Conservation (phyloP, 2,329 filamentous ascomycete genomes). For the Onygena corvina region DNA sequence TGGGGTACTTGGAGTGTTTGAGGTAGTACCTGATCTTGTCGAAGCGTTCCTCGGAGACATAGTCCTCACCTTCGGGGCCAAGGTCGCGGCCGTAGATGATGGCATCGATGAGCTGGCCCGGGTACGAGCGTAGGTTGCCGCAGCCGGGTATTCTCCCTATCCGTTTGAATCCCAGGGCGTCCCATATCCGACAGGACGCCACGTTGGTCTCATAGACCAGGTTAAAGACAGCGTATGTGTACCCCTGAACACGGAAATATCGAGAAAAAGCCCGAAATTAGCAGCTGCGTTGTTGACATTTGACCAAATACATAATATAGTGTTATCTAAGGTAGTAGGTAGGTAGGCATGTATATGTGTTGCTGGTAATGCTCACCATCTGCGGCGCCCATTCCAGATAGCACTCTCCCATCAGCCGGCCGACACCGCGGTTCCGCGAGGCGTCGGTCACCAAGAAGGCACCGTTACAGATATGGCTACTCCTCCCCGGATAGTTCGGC, state of each 20-base stretch:
- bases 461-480: slow-evolving; percentile 73
- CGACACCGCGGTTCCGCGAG: slow-evolving; percentile 60
- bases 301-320: no score
- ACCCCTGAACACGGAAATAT: slow-evolving; percentile 44
- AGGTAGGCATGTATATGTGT: neutral
- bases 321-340: no score
- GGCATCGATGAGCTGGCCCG: slow-evolving; percentile 57
- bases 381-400: slow-evolving; percentile 68
- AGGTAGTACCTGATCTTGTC: slow-evolving; percentile 98
- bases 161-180: slow-evolving; percentile 80
- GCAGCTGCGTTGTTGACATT: no score
- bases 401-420: slow-evolving; percentile 61
- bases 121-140: slow-evolving; percentile 57
- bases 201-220: slow-evolving; percentile 90
- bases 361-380: slow-evolving; percentile 31
- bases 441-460: slow-evolving; percentile 65
- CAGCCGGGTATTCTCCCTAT: slow-evolving; percentile 70
- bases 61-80: slow-evolving; percentile 58
- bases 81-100: slow-evolving; percentile 62
- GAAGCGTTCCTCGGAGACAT: slow-evolving; percentile 89
- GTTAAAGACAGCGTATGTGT: slow-evolving; percentile 88
- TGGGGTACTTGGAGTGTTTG: slow-evolving; percentile 85
- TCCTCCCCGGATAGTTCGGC: slow-evolving; percentile 82
- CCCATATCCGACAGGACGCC: slow-evolving; percentile 81
- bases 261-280: slow-evolving; percentile 21